These are phyloP conservation scores for Paxillus involutus DNA, from an alignment of 768 basidiomycete species.

Conservation along the genomic window DNA sequence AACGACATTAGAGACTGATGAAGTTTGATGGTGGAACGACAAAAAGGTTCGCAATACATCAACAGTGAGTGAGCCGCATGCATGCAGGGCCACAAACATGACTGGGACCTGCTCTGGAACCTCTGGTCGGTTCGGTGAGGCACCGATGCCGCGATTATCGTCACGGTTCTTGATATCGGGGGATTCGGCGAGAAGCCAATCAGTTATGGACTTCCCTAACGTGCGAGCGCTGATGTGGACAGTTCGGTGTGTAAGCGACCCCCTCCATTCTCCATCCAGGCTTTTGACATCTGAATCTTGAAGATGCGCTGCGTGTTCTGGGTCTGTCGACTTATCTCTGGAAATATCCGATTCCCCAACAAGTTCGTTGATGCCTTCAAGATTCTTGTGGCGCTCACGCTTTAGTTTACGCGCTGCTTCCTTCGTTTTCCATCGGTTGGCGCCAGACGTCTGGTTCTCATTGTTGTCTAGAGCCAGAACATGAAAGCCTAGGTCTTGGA, in stretches of 20 bases:
- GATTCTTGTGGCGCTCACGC: constrained; percentile 8
- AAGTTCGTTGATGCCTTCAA: neutral
- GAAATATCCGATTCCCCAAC: neutral
- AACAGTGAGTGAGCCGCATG: constrained; percentile 72
- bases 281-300: neutral
- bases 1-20: constrained; percentile 1
- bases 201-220: constrained; percentile 44
- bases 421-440: constrained; percentile 42
- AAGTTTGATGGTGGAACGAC: constrained; percentile 17
- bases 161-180: neutral
- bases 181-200: constrained; percentile 45
- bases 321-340: neutral
- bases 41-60: constrained; percentile 60
- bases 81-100: constrained; percentile 68
- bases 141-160: neutral
- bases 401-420: constrained; percentile 19
- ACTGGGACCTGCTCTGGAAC: constrained; percentile 39
- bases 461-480: constrained; percentile 71
- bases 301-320: neutral
- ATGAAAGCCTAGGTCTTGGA: constrained; percentile 37
- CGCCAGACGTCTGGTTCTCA: constrained; percentile 57
- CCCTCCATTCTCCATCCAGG: constrained; percentile 6
- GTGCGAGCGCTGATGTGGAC: constrained; percentile 51
- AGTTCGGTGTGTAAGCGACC: constrained; percentile 55
- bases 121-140: neutral